These are phyloP conservation scores for Termitomyces sp. DNA, from an alignment of 1,284 basidiomycete species.

Conservation along the genomic window DNA sequence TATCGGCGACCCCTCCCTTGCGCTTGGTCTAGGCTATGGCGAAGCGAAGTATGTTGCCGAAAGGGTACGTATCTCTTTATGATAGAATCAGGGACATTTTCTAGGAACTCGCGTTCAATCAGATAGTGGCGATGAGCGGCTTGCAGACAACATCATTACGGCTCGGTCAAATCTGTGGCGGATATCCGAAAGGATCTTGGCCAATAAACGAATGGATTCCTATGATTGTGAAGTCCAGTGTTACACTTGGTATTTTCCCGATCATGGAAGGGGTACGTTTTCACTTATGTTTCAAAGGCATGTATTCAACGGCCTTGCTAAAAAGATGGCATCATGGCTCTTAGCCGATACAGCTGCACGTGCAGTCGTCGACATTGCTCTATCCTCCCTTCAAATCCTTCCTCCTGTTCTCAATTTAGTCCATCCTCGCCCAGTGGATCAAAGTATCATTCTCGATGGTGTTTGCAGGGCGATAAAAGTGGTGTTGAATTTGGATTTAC, in stretches of 20 bases:
- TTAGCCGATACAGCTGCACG: background rate
- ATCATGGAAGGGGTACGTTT: slow-evolving; percentile 10
- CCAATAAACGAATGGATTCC: slow-evolving; percentile 23
- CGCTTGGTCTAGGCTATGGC: slow-evolving; percentile 21
- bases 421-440: background rate
- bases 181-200: slow-evolving; percentile 20
- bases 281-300: background rate
- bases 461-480: background rate
- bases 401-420: background rate
- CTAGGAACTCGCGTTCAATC: too few relatives aligned
- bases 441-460: background rate
- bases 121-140: slow-evolving; percentile 2
- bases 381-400: background rate
- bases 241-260: slow-evolving; percentile 17
- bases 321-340: background rate
- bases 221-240: slow-evolving; percentile 21
- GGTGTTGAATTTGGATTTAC: background rate
- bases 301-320: too few relatives aligned
- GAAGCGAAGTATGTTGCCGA: slow-evolving; percentile 27
- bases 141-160: slow-evolving; percentile 13
- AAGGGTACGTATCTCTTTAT: slow-evolving; percentile 17
- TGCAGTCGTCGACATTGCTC: slow-evolving; percentile 6
- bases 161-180: slow-evolving; percentile 21
- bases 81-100: too few relatives aligned
- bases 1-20: slow-evolving; percentile 16